phyloP scores from a whole-genome alignment of 2,329 filamentous ascomycete genomes.

The Sclerotinia spermophila region DNA sequence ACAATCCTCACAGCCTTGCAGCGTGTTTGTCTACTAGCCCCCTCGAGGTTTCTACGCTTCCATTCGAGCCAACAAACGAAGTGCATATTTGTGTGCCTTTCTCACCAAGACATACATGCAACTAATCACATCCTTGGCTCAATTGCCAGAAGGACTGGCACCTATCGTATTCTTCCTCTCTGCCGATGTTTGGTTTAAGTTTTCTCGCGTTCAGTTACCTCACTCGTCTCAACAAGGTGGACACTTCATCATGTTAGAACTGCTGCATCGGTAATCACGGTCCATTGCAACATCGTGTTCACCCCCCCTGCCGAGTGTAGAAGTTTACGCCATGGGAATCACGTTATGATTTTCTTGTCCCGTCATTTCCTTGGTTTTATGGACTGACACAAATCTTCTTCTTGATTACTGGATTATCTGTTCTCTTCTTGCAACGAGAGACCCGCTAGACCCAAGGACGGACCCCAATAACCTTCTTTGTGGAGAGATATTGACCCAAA shows the following conservation, averaged over 20 bases:
- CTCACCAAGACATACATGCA: slow-evolving; percentile 18
- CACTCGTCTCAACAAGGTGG: slow-evolving; percentile 26
- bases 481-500: slow-evolving; percentile 21
- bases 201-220: slow-evolving; percentile 11
- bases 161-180: slow-evolving; percentile 18
- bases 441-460: slow-evolving; percentile 21
- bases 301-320: slow-evolving; percentile 27
- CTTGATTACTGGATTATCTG: slow-evolving; percentile 26
- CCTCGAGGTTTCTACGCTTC: slow-evolving; percentile 17
- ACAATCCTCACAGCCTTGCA: slow-evolving; percentile 19
- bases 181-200: slow-evolving; percentile 16
- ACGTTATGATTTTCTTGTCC: slow-evolving; percentile 34
- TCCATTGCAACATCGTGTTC: slow-evolving; percentile 23
- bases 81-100: slow-evolving; percentile 29
- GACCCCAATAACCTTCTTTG: slow-evolving; percentile 24
- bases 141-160: slow-evolving; percentile 7
- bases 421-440: slow-evolving; percentile 23
- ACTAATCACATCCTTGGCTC: slow-evolving; percentile 17
- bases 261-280: slow-evolving; percentile 18
- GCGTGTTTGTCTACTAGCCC: slow-evolving; percentile 15
- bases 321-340: slow-evolving; percentile 27
- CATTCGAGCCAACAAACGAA: slow-evolving; percentile 30
- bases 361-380: slow-evolving; percentile 24
- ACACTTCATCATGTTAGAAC: slow-evolving; percentile 24
- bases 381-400: slow-evolving; percentile 21